A percentile compares a stretch with the other conserved stretches of the same genome.
Conservation (phyloP, 306 rosid genomes). For the Trifolium pratense region DNA sequence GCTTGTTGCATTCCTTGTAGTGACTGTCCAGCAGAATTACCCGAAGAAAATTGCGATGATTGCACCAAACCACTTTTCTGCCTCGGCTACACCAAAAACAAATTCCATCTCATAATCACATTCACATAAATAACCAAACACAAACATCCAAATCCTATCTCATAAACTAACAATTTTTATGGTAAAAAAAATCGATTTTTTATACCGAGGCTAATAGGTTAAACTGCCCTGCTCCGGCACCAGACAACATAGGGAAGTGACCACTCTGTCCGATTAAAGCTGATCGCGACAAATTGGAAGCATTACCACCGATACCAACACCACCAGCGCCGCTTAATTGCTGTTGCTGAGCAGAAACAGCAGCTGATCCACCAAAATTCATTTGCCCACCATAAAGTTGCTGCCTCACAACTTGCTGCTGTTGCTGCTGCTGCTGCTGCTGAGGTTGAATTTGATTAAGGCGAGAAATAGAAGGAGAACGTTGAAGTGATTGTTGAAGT, state of each 20-base stretch:
- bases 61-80: constrained; percentile 81
- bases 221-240: constrained; percentile 70
- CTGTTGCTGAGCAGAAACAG: constrained; percentile 54
- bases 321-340: constrained; percentile 51
- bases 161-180: neutral
- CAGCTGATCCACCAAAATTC: constrained; percentile 73
- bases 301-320: neutral
- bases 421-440: constrained; percentile 76
- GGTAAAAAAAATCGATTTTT: neutral
- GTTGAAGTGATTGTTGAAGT: constrained; percentile 65
- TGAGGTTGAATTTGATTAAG: constrained; percentile 72
- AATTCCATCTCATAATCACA: constrained; percentile 32
- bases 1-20: constrained; percentile 93
- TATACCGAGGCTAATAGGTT: constrained; percentile 80
- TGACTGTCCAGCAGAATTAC: constrained; percentile 79
- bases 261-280: constrained; percentile 73
- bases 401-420: constrained; percentile 56
- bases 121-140: constrained; percentile 17
- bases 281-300: constrained; percentile 70
- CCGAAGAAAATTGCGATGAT: constrained; percentile 71
- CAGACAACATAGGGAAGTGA: constrained; percentile 77
- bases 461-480: constrained; percentile 64
- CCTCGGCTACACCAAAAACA: constrained; percentile 75
- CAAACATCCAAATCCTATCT: neutral
- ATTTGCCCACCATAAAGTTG: constrained; percentile 72